These are phyloP conservation scores for Sporobolomyces roseus DNA, from an alignment of 768 basidiomycete genomes.

Conservation along the genomic window DNA sequence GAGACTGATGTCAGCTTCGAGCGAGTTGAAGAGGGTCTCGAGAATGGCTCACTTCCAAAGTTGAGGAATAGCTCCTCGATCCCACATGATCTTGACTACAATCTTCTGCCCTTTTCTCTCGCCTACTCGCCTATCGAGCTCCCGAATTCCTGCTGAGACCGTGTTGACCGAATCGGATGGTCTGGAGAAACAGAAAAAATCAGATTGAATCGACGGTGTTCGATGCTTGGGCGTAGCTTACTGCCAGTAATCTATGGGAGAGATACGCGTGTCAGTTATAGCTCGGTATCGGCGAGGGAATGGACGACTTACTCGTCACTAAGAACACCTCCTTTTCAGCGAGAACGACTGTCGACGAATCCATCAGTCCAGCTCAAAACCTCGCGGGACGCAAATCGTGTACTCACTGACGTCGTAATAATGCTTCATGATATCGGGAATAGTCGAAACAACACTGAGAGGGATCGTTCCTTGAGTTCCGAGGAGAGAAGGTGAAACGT, in stretches of 20 bases:
- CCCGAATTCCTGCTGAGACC: constrained; percentile 56
- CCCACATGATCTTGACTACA: constrained; percentile 67
- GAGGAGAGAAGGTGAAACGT: constrained; percentile 63
- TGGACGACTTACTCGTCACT: constrained; percentile 59
- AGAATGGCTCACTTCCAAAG: constrained; percentile 34
- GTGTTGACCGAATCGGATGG: constrained; percentile 56
- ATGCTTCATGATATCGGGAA: constrained; percentile 71
- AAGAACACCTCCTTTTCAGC: constrained; percentile 65
- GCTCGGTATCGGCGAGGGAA: background rate
- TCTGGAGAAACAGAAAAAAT: constrained; percentile 47
- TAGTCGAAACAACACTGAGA: constrained; percentile 61
- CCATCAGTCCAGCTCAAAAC: no score
- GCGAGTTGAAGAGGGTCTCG: background rate
- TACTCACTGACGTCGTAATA: constrained; percentile 53
- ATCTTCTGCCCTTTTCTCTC: constrained; percentile 54
- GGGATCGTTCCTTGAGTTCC: constrained; percentile 64
- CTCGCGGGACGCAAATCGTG: no score
- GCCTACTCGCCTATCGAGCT: constrained; percentile 56
- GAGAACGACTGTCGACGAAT: constrained; percentile 54
- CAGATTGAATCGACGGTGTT: background rate
- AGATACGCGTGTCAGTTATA: background rate
- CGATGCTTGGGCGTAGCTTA: constrained; percentile 30
- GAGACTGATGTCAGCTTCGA: background rate
- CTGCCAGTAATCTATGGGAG: constrained; percentile 48
- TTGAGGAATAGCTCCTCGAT: constrained; percentile 62